A percentile compares a stretch with the other conserved stretches of the same genome.
phyloP scores from a whole-genome alignment of 345 rosid species.

The Eucalyptus paniculata region DNA sequence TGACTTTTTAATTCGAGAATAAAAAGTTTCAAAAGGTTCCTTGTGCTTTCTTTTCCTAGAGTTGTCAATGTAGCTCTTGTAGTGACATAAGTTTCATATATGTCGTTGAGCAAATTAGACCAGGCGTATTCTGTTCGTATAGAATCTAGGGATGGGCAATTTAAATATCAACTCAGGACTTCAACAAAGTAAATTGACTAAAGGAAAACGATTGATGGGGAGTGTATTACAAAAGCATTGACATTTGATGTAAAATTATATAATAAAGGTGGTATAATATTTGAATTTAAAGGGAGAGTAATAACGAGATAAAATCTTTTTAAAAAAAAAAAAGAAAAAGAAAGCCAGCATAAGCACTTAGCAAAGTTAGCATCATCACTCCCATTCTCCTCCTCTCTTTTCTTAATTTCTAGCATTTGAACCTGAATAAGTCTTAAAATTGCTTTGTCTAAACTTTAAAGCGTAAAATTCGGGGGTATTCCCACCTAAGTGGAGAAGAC shows the following conservation, averaged over 20 bases:
- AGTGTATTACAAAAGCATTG: background rate
- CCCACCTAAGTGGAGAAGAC: no score
- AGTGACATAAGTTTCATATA: background rate
- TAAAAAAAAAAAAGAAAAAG: background rate
- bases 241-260: background rate
- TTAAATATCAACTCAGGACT: background rate
- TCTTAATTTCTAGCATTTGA: background rate
- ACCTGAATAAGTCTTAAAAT: no score
- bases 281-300: background rate
- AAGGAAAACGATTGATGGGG: background rate
- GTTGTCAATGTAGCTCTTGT: background rate
- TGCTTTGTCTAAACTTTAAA: no score
- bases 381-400: background rate
- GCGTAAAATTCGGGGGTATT: no score
- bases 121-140: rapidly evolving
- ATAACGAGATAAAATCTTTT: background rate
- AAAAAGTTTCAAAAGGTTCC: background rate
- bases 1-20: background rate
- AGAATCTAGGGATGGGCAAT: background rate
- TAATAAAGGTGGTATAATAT: background rate
- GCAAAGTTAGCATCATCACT: background rate
- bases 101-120: background rate
- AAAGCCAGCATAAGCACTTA: background rate
- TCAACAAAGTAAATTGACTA: background rate
- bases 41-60: background rate